Evolutionary conservation across 495 filamentous ascomycete genomes (phyloP).

Genomic region (Xylaria flabelliformis): DNA sequence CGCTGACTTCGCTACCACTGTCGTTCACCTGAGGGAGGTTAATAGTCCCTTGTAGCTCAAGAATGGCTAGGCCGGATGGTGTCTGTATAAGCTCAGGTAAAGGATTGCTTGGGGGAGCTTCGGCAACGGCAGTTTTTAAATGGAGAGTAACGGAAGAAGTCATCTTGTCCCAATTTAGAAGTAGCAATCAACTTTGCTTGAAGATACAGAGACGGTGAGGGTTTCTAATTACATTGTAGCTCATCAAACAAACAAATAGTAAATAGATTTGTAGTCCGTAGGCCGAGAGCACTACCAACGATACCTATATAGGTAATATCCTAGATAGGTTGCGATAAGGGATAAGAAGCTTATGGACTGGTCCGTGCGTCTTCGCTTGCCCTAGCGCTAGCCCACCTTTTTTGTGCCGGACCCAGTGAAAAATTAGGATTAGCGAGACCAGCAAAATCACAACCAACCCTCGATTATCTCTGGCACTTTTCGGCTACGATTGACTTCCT

Average conservation of each 20-base stretch:
- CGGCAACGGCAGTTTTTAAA: conserved; percentile 23
- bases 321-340: not conserved
- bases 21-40: conserved; percentile 60
- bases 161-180: conserved; percentile 27
- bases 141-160: conserved; percentile 36
- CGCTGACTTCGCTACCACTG: conserved; percentile 24
- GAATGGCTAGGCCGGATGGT: conserved; percentile 75
- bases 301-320: not conserved
- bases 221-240: not conserved
- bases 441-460: conserved; percentile 37
- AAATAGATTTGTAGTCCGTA: too few relatives aligned
- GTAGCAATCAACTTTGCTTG: not conserved
- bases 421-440: conserved; percentile 44
- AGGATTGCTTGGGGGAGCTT: conserved; percentile 51
- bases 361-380: conserved; percentile 32
- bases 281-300: not conserved
- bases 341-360: conserved; percentile 15
- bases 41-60: conserved; percentile 90
- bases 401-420: conserved; percentile 32
- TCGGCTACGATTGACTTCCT: conserved; percentile 38
- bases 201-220: not conserved
- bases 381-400: conserved; percentile 38
- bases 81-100: conserved; percentile 88
- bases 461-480: conserved; percentile 28
- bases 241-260: not conserved